phyloP scores from a whole-genome alignment of 768 basidiomycete species.

The Lentinula sp. region DNA sequence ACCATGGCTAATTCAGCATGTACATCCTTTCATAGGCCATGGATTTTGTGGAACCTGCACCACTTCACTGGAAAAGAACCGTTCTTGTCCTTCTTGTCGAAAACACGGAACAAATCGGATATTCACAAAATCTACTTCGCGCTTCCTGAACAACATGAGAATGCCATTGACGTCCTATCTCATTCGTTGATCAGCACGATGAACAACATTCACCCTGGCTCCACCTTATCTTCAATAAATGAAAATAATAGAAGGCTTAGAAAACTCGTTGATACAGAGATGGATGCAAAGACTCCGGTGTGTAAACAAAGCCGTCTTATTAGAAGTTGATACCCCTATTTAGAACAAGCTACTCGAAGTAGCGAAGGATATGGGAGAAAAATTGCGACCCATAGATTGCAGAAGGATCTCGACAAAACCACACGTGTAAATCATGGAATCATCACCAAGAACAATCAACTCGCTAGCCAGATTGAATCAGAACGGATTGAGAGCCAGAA shows the following conservation, averaged over 20 bases:
- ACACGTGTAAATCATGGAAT: not conserved
- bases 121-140: not conserved
- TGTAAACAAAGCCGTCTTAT: not conserved
- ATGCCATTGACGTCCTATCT: not conserved
- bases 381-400: not conserved
- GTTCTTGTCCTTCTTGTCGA: not conserved
- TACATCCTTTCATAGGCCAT: not conserved
- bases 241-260: not conserved
- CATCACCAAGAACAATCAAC: not conserved
- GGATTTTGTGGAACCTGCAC: constrained; percentile 3
- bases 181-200: not conserved
- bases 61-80: not conserved
- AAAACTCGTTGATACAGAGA: not conserved
- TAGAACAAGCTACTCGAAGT: constrained; percentile 3
- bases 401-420: not conserved
- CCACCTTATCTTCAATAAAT: not conserved
- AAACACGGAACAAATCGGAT: not conserved
- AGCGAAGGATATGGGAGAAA: not conserved
- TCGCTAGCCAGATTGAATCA: not conserved
- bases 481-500: not conserved
- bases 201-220: not conserved
- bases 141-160: not conserved
- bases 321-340: not conserved
- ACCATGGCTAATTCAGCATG: not conserved
- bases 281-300: not conserved